Percentiles rank a stretch among this genome's conserved stretches.
Conservation (phyloP, 805 yeast species). For the Metschnikowia bowlesiae region DNA sequence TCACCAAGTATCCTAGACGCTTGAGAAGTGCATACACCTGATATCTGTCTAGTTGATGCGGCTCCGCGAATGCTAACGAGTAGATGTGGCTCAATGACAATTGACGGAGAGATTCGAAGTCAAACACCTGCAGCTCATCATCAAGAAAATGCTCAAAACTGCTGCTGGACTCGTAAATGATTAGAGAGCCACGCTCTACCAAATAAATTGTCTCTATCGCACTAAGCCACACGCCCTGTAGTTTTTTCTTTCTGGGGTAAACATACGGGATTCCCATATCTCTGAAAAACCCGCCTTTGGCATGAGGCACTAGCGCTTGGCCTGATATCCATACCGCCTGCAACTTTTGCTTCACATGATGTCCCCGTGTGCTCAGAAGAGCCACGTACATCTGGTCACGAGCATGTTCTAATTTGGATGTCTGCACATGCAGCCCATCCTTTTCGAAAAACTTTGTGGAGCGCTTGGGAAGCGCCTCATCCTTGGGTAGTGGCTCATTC, state of each 20-base stretch:
- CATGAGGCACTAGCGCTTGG: constrained; percentile 35
- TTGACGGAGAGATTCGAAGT: constrained; percentile 23
- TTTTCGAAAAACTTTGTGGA: constrained; percentile 89
- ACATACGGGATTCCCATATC: constrained; percentile 58
- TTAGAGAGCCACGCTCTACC: constrained; percentile 67
- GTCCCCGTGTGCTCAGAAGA: constrained; percentile 47
- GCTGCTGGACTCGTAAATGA: constrained; percentile 24
- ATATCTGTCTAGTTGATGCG: constrained; percentile 45
- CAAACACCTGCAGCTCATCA: constrained; percentile 19
- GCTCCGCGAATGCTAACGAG: constrained; percentile 40
- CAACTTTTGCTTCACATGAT: constrained; percentile 44
- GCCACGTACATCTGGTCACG: constrained; percentile 72
- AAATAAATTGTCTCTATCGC: constrained; percentile 73
- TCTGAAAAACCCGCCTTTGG: constrained; percentile 69
- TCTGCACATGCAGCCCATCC: constrained; percentile 61
- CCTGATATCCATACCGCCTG: constrained; percentile 44
- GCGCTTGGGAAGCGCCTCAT: constrained; percentile 52
- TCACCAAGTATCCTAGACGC: constrained; percentile 69
- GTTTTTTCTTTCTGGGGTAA: constrained; percentile 10
- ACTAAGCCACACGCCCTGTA: constrained; percentile 43
- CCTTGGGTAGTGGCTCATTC: constrained; percentile 2
- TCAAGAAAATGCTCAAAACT: constrained; percentile 20
- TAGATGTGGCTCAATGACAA: constrained; percentile 65
- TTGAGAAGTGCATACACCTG: constrained; percentile 71
- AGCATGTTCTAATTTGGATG: constrained; percentile 44